Conservation (phyloP, 345 rosid species). For the Eucalyptus microcorys region DNA sequence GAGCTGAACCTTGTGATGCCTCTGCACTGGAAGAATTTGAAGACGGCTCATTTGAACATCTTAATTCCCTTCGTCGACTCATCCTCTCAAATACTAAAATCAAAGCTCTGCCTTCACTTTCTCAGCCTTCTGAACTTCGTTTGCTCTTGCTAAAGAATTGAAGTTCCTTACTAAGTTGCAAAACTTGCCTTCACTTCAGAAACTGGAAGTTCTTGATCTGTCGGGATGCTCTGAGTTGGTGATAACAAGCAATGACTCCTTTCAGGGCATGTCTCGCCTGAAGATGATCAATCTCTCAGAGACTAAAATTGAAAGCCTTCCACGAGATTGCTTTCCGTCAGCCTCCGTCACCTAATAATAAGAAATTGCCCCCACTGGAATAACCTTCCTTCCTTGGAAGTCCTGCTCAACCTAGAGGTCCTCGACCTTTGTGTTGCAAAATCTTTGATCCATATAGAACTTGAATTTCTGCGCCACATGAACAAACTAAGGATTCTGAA, state of each 20-base stretch:
- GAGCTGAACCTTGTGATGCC: background rate
- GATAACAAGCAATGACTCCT: background rate
- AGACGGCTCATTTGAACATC: background rate
- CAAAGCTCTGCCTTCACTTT: background rate
- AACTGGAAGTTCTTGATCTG: background rate
- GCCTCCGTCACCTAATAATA: background rate
- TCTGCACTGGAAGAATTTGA: background rate
- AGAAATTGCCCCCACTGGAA: background rate
- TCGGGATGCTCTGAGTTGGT: background rate
- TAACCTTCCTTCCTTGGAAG: background rate
- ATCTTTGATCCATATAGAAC: background rate
- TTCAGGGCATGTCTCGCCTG: background rate
- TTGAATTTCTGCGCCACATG: background rate
- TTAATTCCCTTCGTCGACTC: background rate
- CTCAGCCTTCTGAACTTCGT: background rate
- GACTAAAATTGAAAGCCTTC: background rate
- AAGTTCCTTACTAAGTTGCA: background rate
- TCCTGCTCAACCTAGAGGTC: background rate
- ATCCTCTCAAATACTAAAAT: background rate
- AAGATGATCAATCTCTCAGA: background rate
- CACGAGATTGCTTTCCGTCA: background rate
- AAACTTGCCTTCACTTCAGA: background rate
- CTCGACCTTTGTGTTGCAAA: background rate
- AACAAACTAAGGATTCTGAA: background rate
- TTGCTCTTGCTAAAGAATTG: background rate